A percentile compares a stretch with the other conserved stretches of the same genome.
These are phyloP conservation scores for Ganoderma lucidum DNA, from an alignment of 1,284 basidiomycete species.

Conservation along the genomic window DNA sequence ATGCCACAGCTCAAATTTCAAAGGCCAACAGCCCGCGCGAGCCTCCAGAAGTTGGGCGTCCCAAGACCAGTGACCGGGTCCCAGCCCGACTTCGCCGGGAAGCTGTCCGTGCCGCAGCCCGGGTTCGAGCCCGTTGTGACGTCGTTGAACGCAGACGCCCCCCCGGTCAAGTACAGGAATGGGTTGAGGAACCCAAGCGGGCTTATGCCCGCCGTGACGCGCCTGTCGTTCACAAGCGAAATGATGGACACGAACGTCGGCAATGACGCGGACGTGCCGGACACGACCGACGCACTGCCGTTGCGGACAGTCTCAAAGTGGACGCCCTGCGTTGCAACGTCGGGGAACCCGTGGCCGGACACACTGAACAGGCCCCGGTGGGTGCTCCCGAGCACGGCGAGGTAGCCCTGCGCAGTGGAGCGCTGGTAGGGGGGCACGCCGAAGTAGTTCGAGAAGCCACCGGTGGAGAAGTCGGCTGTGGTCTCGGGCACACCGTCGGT, in stretches of 20 bases:
- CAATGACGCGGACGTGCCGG: constrained; percentile 55
- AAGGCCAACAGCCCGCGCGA: constrained; percentile 23
- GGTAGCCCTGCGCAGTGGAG: constrained; percentile 45
- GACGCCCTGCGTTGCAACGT: constrained; percentile 41
- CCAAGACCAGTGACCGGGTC: constrained; percentile 45
- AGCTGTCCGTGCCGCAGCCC: constrained; percentile 48
- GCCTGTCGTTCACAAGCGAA: constrained; percentile 61
- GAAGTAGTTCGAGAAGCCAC: constrained; percentile 60
- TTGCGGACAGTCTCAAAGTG: constrained; percentile 41
- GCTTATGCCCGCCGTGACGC: constrained; percentile 49
- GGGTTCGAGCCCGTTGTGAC: constrained; percentile 45
- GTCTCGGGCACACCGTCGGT: constrained; percentile 61
- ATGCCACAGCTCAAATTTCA: no score
- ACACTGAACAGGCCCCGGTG: constrained; percentile 42
- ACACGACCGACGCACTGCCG: constrained; percentile 50
- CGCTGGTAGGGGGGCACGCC: constrained; percentile 49
- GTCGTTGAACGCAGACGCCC: constrained; percentile 48
- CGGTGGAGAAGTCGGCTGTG: constrained; percentile 52
- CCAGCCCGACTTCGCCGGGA: constrained; percentile 46
- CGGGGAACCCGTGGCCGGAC: constrained; percentile 43
- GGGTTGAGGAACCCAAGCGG: constrained; percentile 60
- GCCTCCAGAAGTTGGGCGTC: constrained; percentile 40
- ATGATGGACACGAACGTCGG: constrained; percentile 65
- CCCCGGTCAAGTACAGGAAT: constrained; percentile 44
- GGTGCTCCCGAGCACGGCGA: constrained; percentile 38